Percentiles rank a stretch among this genome's conserved stretches.
phyloP scores from a whole-genome alignment of 2,329 filamentous ascomycete species.

The Trichophyton benhamiae region DNA sequence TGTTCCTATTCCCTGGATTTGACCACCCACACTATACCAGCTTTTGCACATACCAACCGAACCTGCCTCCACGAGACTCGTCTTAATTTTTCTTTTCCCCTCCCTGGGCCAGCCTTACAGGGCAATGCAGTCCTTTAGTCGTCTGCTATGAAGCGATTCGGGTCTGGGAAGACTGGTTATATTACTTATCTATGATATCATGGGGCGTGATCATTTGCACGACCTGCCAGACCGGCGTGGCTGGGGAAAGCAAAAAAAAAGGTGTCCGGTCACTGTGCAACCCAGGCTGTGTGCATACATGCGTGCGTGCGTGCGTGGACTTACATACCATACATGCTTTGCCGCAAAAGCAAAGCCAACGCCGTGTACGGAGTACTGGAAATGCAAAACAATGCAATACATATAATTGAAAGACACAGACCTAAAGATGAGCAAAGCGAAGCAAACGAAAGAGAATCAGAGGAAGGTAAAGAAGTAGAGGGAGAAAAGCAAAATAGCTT shows the following conservation, averaged over 20 bases:
- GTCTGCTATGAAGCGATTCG: no score
- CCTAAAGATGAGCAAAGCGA: no score
- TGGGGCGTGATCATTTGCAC: constrained; percentile 2
- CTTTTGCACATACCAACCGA: not conserved
- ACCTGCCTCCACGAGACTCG: not conserved
- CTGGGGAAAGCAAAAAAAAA: not conserved
- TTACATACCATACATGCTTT: not conserved
- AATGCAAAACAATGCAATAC: not conserved
- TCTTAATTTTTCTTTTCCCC: not conserved
- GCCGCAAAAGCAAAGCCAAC: not conserved
- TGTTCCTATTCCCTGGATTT: not conserved
- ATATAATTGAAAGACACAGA: no score
- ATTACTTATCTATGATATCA: not conserved
- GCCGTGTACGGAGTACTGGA: not conserved
- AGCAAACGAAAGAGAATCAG: no score
- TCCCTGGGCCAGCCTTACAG: not conserved
- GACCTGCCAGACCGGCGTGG: not conserved
- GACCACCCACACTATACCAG: not conserved
- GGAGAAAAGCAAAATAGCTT: not conserved
- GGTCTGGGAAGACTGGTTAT: not conserved
- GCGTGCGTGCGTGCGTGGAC: no score
- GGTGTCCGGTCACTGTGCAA: not conserved
- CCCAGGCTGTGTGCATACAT: not conserved
- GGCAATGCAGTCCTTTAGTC: not conserved
- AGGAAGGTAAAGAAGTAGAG: not conserved